Conservation (phyloP, 106 monocot genomes). For the Platanthera guangdongensis region DNA sequence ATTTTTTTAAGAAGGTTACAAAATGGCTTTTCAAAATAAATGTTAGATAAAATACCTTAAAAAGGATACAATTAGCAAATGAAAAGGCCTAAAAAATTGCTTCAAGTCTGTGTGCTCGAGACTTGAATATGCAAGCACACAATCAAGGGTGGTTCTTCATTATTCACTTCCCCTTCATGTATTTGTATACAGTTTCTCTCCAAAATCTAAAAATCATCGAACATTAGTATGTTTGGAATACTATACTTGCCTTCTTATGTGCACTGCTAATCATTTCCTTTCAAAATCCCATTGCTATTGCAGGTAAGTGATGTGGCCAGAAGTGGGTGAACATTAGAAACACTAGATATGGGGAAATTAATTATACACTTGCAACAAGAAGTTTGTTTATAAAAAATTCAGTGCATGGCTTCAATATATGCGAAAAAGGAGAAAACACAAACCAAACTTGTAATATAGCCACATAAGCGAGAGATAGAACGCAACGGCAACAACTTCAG, state of each 20-base stretch:
- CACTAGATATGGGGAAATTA: neutral
- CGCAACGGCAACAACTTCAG: conserved; percentile 77
- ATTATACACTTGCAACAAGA: neutral
- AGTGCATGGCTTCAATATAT: neutral
- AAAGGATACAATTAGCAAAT: no score
- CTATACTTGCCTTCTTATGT: neutral
- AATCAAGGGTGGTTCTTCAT: no score
- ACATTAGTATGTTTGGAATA: no score
- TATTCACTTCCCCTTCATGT: no score
- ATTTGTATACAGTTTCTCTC: no score
- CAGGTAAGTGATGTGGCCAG: neutral
- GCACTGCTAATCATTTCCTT: neutral
- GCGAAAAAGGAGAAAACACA: conserved; percentile 11
- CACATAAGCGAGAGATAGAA: conserved; percentile 80
- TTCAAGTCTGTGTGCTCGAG: no score
- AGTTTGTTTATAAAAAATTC: neutral
- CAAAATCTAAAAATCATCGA: no score
- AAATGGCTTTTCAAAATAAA: no score
- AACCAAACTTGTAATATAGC: conserved; percentile 56
- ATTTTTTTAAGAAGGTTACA: no score
- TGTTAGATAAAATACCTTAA: no score
- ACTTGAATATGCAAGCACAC: no score
- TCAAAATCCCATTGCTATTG: neutral
- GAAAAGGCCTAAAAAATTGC: no score
- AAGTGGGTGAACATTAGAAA: neutral